phyloP scores from a whole-genome alignment of 257 asterid genomes.

The Verbena officinalis region DNA sequence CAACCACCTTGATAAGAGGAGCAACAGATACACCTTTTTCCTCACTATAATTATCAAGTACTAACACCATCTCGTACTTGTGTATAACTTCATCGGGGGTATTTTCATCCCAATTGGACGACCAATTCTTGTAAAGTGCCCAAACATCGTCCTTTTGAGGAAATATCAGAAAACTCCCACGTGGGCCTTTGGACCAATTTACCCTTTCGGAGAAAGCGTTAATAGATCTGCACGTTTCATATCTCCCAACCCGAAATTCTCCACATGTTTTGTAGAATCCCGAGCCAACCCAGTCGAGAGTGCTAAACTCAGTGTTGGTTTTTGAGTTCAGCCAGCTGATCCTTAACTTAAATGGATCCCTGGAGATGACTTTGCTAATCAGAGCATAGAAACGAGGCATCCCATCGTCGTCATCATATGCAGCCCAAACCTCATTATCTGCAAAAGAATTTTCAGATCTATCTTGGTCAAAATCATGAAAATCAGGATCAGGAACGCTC shows the following conservation, averaged over 20 bases:
- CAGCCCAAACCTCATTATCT: slow-evolving; percentile 87
- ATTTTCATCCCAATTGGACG: slow-evolving; percentile 54
- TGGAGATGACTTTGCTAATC: slow-evolving; percentile 61
- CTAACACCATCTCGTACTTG: slow-evolving; percentile 69
- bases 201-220: slow-evolving; percentile 76
- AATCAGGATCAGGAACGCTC: slow-evolving; percentile 87
- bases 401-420: slow-evolving; percentile 75
- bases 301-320: slow-evolving; percentile 60
- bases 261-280: slow-evolving; percentile 85
- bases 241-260: slow-evolving; percentile 67
- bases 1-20: slow-evolving; percentile 68
- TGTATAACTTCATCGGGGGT: slow-evolving; percentile 64
- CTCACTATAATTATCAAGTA: slow-evolving; percentile 59
- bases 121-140: slow-evolving; percentile 80
- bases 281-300: slow-evolving; percentile 62
- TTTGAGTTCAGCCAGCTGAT: slow-evolving; percentile 82
- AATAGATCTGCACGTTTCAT: slow-evolving; percentile 47
- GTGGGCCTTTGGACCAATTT: slow-evolving; percentile 55
- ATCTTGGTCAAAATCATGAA: slow-evolving; percentile 73
- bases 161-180: slow-evolving; percentile 55
- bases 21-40: slow-evolving; percentile 57
- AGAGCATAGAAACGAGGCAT: slow-evolving; percentile 90
- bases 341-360: slow-evolving; percentile 67
- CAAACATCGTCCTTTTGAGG: slow-evolving; percentile 78
- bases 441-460: slow-evolving; percentile 59